These are phyloP conservation scores for Coniella vitis DNA, from an alignment of 2,329 filamentous ascomycete species.

Conservation along the genomic window DNA sequence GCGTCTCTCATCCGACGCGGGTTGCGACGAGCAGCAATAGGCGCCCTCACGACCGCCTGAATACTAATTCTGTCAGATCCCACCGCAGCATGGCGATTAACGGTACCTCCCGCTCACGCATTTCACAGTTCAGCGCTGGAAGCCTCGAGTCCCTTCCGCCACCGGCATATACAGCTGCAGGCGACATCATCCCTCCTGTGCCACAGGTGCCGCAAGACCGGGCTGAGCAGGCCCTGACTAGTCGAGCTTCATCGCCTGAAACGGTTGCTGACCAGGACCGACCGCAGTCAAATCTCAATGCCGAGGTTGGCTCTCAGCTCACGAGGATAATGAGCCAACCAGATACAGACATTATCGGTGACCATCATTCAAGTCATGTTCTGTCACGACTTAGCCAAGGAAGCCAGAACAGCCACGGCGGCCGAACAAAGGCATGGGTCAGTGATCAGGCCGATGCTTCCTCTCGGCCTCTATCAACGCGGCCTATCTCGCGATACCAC, in stretches of 20 bases:
- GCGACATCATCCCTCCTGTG: neutral
- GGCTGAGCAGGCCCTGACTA: neutral
- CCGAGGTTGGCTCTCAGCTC: neutral
- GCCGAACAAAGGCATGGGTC: conserved; percentile 7
- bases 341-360: neutral
- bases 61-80: neutral
- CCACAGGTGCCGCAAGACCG: neutral
- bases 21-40: neutral
- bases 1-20: neutral
- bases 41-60: neutral
- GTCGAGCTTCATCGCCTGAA: conserved; percentile 4
- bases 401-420: neutral
- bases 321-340: neutral
- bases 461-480: neutral
- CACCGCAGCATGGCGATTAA: conserved; percentile 4
- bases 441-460: conserved; percentile 3
- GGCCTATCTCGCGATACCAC: neutral
- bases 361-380: neutral
- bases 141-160: conserved; percentile 7
- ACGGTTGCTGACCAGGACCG: neutral
- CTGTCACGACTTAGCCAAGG: neutral
- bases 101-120: neutral
- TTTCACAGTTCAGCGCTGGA: neutral
- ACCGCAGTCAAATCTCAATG: neutral
- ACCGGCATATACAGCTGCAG: conserved; percentile 5